Conservation (phyloP, 176 grass and related monocot species). For the Cenchrus americanus region DNA sequence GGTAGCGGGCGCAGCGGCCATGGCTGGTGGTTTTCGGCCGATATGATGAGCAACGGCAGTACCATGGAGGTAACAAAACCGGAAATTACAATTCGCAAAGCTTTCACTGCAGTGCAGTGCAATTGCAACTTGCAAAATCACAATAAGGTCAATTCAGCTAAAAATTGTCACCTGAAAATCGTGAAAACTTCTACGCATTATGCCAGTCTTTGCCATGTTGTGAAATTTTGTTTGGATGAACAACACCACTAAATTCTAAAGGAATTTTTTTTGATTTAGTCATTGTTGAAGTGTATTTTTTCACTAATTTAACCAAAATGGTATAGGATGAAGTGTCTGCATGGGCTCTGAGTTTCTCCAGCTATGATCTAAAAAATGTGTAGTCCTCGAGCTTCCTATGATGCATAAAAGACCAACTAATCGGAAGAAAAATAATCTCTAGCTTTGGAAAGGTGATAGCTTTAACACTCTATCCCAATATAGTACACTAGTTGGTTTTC, state of each 20-base stretch:
- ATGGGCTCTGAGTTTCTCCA: slow-evolving; percentile 20
- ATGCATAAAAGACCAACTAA: slow-evolving; percentile 15
- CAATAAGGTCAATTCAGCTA: background rate
- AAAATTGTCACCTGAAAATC: slow-evolving; percentile 8
- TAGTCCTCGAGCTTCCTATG: background rate
- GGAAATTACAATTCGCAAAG: background rate
- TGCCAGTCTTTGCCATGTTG: background rate
- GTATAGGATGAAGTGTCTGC: slow-evolving; percentile 1
- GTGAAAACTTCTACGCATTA: background rate
- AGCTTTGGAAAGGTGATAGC: slow-evolving; percentile 6
- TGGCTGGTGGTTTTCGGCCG: slow-evolving; percentile 17
- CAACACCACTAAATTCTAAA: background rate
- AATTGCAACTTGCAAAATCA: background rate
- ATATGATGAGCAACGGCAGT: slow-evolving; percentile 45
- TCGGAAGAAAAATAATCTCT: slow-evolving; percentile 18
- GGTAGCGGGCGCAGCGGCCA: slow-evolving; percentile 32
- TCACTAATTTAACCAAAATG: background rate
- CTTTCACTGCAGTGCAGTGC: background rate
- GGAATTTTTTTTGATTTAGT: background rate
- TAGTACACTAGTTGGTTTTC: slow-evolving; percentile 29
- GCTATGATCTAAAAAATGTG: background rate
- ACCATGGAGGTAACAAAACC: slow-evolving; percentile 54
- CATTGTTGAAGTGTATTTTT: slow-evolving; percentile 8
- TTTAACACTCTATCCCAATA: slow-evolving; percentile 8
- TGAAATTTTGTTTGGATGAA: background rate